Conservation (phyloP, 257 asterid genomes). For the Thymus mandschuricus region DNA sequence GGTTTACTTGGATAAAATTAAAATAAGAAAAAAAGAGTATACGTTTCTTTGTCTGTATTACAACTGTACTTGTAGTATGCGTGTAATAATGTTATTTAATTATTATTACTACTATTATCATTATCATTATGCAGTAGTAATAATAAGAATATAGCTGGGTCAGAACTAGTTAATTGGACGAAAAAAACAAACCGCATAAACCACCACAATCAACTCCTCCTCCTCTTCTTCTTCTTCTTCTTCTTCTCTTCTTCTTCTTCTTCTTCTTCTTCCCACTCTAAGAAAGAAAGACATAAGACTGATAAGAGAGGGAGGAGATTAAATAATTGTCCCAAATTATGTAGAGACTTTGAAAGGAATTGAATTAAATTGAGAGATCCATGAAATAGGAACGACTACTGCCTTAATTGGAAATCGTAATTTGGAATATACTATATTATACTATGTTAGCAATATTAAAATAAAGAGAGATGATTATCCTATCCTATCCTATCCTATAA, state of each 20-base stretch:
- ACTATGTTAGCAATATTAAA: no score
- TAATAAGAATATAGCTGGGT: not conserved
- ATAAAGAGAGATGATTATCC: no score
- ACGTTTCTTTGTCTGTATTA: constrained; percentile 22
- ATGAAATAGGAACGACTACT: not conserved
- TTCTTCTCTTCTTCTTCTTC: no score
- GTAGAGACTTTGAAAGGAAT: not conserved
- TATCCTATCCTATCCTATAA: no score
- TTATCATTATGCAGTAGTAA: not conserved
- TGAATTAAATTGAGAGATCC: not conserved
- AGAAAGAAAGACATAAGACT: no score
- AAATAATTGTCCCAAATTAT: not conserved
- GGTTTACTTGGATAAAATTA: not conserved
- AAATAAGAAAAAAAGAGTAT: not conserved
- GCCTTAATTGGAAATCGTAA: no score
- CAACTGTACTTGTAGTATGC: not conserved
- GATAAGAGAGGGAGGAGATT: not conserved
- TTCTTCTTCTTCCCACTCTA: no score
- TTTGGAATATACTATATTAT: no score
- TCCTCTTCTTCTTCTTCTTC: no score
- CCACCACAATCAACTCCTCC: not conserved
- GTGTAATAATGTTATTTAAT: no score
- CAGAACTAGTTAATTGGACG: no score
- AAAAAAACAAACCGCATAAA: no score
- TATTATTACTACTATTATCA: not conserved